phyloP scores from a whole-genome alignment of 345 rosid genomes.

The Corchorus olitorius region DNA sequence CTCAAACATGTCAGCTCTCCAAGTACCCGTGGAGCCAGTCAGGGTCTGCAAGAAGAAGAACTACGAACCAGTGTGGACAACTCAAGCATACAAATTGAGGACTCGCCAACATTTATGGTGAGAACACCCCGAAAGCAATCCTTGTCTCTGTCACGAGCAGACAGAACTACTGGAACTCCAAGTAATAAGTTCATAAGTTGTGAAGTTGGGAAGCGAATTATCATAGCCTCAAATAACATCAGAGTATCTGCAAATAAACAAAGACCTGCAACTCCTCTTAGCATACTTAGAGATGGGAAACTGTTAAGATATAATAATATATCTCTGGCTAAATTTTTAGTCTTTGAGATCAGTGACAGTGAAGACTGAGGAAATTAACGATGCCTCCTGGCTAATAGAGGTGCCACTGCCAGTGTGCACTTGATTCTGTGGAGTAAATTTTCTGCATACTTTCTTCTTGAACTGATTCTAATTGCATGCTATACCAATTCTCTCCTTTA shows the following conservation, averaged over 20 bases:
- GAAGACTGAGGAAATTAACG: slow-evolving; percentile 30
- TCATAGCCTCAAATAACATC: slow-evolving; percentile 42
- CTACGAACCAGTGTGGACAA: slow-evolving; percentile 11
- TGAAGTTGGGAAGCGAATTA: slow-evolving; percentile 45
- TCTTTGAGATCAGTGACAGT: slow-evolving; percentile 47
- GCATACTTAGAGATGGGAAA: slow-evolving; percentile 32
- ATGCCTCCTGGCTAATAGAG: background rate
- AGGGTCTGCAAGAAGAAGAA: slow-evolving; percentile 18
- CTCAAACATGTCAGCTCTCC: slow-evolving; percentile 15
- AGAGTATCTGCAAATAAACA: slow-evolving; percentile 26
- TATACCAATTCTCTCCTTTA: background rate
- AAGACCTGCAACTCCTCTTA: slow-evolving; percentile 27
- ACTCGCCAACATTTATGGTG: slow-evolving; percentile 22
- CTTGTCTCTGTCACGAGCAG: background rate
- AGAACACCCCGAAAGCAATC: slow-evolving; percentile 29
- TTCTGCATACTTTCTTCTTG: background rate
- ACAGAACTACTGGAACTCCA: slow-evolving; percentile 3
- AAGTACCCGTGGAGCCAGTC: slow-evolving; percentile 15
- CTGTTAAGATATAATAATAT: background rate
- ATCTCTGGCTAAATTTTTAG: slow-evolving; percentile 26
- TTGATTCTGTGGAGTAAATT: background rate
- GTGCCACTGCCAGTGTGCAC: background rate
- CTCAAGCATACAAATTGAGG: slow-evolving; percentile 4
- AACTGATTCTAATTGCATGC: background rate
- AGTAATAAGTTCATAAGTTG: slow-evolving; percentile 17